Evolutionary conservation across 257 asterid species (phyloP), one percentile per base, ranked within the genome.

Genomic region (Galeopsis tetrahit): DNA sequence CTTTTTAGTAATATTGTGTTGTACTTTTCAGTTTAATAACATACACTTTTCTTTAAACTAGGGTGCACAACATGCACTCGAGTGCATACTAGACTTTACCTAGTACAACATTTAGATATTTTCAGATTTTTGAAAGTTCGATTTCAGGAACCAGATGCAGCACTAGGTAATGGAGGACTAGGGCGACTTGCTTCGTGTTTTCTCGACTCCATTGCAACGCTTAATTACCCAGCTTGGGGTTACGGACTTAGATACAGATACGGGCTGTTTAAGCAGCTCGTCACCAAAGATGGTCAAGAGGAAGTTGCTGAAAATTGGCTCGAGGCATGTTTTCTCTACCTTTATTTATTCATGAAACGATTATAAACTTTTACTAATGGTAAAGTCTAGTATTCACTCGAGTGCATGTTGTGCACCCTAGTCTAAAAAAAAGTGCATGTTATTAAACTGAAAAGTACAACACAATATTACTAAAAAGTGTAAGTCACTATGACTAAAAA

Each of bases 231-330:
- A 46, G 89, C 90, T 48, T 83, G 93, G 90, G 90, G 93, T 40
- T 87, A 87, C 66, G 93, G 93, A 6, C 86, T 87, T 40, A 70
- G 93, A 40, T 87, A 87, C 73, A 83, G 84, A 79, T 85, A 85
- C 76, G 93, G 93, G 5, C 80, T 85, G 49, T 87, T 87, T 68
- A 83, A 85, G 77, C 93, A 87, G 80, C 84, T 85, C 34, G 83
- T 87, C 72, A 85, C 89, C 52, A 82, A 85, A 72, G 86, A 83
- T 65, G 90, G 90, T 46, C 90, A 87, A 75, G 85, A 83, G 73
- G 93, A 87, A 70, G 87, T 85, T 74, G 89, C 93, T 34, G 93
- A 87, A 75, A 73, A 83, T 76, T 87, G 93, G 93, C 90, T 87
- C 35, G 93, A 87, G 85, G 87, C 82, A 51, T 46, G 46, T 34